Percentiles rank a stretch among this genome's conserved stretches.
These are phyloP conservation scores for Auricularia auricula-judae DNA, from an alignment of 768 basidiomycete species.

Conservation along the genomic window DNA sequence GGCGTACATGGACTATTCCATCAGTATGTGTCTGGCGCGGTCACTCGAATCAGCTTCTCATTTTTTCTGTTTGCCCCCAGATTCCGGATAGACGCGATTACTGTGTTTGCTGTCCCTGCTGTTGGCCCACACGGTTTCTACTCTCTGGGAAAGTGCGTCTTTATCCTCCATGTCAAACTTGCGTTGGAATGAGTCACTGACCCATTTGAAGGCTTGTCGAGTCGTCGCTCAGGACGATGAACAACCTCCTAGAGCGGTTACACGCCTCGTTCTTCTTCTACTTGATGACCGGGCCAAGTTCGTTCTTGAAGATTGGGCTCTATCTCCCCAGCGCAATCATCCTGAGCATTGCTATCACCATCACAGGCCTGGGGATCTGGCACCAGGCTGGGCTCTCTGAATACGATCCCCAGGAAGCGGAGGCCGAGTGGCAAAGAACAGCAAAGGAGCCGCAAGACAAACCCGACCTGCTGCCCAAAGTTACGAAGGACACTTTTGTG, in stretches of 20 bases:
- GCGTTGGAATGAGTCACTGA: neutral
- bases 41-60: neutral
- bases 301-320: conserved; percentile 81
- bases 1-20: conserved; percentile 88
- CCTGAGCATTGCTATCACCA: conserved; percentile 75
- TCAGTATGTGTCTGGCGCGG: conserved; percentile 36
- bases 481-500: conserved; percentile 26
- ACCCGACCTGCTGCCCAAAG: neutral
- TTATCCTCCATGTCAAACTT: neutral
- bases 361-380: conserved; percentile 71
- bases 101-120: conserved; percentile 79
- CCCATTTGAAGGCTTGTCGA: conserved; percentile 53
- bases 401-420: neutral
- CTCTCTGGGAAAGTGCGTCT: conserved; percentile 69
- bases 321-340: conserved; percentile 85
- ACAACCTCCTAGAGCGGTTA: conserved; percentile 89
- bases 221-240: conserved; percentile 78
- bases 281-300: conserved; percentile 50
- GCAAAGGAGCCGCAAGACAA: neutral
- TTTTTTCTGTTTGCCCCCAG: conserved; percentile 26
- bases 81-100: conserved; percentile 91
- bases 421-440: conserved; percentile 4
- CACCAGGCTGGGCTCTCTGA: conserved; percentile 47
- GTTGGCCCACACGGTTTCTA: conserved; percentile 92
- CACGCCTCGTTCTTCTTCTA: conserved; percentile 99